Percentiles rank a stretch among this genome's conserved stretches.
Evolutionary conservation across 2,329 filamentous ascomycete species (phyloP).

Genomic region (Spiromastix sp.): DNA sequence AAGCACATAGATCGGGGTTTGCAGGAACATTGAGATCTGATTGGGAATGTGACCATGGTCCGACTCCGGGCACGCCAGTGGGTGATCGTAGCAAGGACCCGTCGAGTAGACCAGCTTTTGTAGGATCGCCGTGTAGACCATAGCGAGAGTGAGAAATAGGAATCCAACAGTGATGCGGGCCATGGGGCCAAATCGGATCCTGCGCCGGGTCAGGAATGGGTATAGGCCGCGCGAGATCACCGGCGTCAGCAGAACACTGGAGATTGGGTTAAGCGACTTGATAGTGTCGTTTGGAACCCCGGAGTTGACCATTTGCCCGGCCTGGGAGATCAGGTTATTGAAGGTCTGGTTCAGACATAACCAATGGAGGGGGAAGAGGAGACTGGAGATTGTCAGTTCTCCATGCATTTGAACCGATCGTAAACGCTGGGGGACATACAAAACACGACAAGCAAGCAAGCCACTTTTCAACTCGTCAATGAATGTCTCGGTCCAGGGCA

Average conservation of each 20-base stretch:
- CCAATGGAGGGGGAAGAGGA: slow-evolving; percentile 30
- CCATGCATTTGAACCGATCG: not conserved
- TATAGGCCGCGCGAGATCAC: slow-evolving; percentile 43
- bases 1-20: slow-evolving; percentile 13
- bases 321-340: slow-evolving; percentile 30
- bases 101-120: slow-evolving; percentile 47
- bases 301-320: slow-evolving; percentile 46
- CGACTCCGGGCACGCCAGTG: slow-evolving; percentile 3
- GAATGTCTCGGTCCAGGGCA: slow-evolving; percentile 9
- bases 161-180: slow-evolving; percentile 47
- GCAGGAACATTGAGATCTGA: slow-evolving; percentile 5
- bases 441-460: slow-evolving; percentile 8
- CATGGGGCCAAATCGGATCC: slow-evolving; percentile 49
- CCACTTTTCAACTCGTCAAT: slow-evolving; percentile 10
- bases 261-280: slow-evolving; percentile 48
- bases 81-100: slow-evolving; percentile 6
- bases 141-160: slow-evolving; percentile 39
- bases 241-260: slow-evolving; percentile 47
- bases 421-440: slow-evolving; percentile 4
- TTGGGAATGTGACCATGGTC: slow-evolving; percentile 5
- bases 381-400: slow-evolving; percentile 5
- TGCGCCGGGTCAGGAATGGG: slow-evolving; percentile 40
- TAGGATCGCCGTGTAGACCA: slow-evolving; percentile 46
- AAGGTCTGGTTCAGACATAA: slow-evolving; percentile 26
- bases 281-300: slow-evolving; percentile 52